Base-by-base conservation (phyloP, 352 stramenopile genomes). In the Globisporangium lucens region DNA sequence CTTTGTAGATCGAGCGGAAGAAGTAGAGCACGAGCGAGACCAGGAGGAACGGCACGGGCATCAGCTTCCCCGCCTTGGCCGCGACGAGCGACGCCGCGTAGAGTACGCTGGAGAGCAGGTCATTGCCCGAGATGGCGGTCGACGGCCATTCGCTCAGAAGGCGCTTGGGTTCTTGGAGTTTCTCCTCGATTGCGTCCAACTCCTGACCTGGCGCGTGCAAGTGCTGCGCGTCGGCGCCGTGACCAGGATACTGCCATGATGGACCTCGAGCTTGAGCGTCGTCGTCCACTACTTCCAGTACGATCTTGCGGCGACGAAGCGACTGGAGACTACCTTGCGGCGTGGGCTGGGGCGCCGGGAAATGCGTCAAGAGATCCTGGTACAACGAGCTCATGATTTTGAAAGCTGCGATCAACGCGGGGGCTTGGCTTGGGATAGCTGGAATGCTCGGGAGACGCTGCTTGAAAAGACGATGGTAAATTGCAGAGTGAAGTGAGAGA, bases 121-220 rank as follows among this genome's bases (percentile, higher is more conserved):
- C 90, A 65, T 97, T 97, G n/a, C 90, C 90, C 17, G 72, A 92
- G 70, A 97, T 97, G 9, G 87, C 74, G 0, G 90, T 97, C 15
- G 90, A 85, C 1, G 81, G 68, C 65, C 87, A 87, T 69, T 96
- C 72, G 2, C 76, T 73, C 27, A 96, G 76, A 55, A 75, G 64
- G 29, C 77, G 71, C 33, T 53, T 68, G 4, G 72, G 73, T 20
- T 71, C 59, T 0, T 81, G 52, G 1, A 84, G 63, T 38, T 83
- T 65, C 20, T 75, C 38, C 24, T 77, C 68, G 62, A 84, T 79
- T 29, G 76, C 74, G 1, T 35, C 35, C 29, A 87, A 60, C 57
- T 85, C 75, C 7, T 63, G 55, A 13, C 71, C 62, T 17, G 76
- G 67, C 36, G 74, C 71, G 38, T 77, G 69, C n/a, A 83, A 59